phyloP scores from a whole-genome alignment of 345 rosid genomes.

The Diplotaxis tenuifolia region DNA sequence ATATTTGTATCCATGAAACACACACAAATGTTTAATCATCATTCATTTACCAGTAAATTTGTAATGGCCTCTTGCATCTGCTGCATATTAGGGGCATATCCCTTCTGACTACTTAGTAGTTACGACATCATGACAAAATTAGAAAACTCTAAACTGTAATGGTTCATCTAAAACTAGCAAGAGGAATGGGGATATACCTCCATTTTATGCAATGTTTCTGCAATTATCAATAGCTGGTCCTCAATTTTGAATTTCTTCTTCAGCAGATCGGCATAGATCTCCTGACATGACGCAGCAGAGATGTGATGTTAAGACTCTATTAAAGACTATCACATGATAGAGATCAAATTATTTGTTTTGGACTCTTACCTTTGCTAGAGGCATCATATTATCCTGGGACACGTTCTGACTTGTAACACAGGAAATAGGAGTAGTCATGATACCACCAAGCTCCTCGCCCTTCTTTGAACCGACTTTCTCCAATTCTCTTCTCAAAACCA shows the following conservation, averaged over 20 bases:
- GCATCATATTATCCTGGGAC: conserved; percentile 39
- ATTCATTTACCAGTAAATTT: not conserved
- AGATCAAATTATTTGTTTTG: not conserved
- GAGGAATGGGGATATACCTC: conserved; percentile 41
- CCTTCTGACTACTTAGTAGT: not conserved
- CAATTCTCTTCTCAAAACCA: conserved; percentile 40
- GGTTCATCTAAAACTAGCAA: conserved; percentile 12
- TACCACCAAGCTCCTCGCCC: conserved; percentile 39
- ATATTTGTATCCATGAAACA: conserved; percentile 15
- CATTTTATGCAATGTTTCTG: conserved; percentile 45
- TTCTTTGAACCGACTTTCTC: conserved; percentile 48
- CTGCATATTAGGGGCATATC: not conserved
- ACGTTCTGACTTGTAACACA: conserved; percentile 43
- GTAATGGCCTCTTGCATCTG: not conserved
- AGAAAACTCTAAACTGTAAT: not conserved
- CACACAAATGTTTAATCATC: conserved; percentile 4
- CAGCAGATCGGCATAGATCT: conserved; percentile 49
- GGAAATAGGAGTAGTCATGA: conserved; percentile 42
- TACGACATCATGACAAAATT: not conserved
- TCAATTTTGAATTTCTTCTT: conserved; percentile 59
- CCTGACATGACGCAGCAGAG: conserved; percentile 43
- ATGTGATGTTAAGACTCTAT: too few species aligned
- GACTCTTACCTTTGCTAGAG: conserved; percentile 52
- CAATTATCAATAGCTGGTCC: conserved; percentile 53
- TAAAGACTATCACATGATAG: not conserved